Evolutionary conservation across 805 yeast species (phyloP).

Genomic region (Candida takata): DNA sequence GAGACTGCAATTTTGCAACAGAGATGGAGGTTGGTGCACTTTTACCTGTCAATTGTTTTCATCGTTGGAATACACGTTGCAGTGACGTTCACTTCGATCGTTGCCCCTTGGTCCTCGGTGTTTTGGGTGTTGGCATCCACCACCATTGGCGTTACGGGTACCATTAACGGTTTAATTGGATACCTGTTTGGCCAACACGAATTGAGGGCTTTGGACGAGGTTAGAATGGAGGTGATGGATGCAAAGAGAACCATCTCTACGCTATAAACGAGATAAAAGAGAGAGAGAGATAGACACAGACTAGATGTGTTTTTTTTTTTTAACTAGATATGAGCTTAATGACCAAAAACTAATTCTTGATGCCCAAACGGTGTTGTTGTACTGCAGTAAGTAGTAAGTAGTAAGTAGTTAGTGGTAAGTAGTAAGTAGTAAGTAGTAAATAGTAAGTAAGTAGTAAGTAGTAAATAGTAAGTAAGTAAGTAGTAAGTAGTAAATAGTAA

Average conservation of each 20-base stretch:
- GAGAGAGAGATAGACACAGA: no score
- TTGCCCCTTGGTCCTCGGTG: slow-evolving; percentile 58
- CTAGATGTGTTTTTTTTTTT: not conserved
- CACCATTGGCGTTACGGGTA: slow-evolving; percentile 56
- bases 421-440: no score
- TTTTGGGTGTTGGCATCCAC: slow-evolving; percentile 52
- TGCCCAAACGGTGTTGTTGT: no score
- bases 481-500: no score
- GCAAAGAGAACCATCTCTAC: slow-evolving; percentile 4
- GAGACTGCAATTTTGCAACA: slow-evolving; percentile 54
- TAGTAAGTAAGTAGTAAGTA: no score
- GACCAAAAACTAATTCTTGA: no score
- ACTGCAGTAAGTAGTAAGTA: no score
- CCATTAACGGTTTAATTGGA: slow-evolving; percentile 71
- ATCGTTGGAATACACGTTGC: slow-evolving; percentile 48
- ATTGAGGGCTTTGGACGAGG: slow-evolving; percentile 68
- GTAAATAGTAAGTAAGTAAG: no score
- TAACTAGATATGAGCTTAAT: no score
- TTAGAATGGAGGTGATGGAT: slow-evolving; percentile 56
- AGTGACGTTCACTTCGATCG: slow-evolving; percentile 50
- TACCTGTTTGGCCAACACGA: slow-evolving; percentile 77
- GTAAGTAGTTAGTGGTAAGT: no score
- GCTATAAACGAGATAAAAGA: no score
- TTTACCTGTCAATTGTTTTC: slow-evolving; percentile 44
- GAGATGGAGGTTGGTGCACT: slow-evolving; percentile 59